These are phyloP conservation scores for Xerocomellus dryophilus DNA, from an alignment of 768 basidiomycete genomes.

Conservation along the genomic window DNA sequence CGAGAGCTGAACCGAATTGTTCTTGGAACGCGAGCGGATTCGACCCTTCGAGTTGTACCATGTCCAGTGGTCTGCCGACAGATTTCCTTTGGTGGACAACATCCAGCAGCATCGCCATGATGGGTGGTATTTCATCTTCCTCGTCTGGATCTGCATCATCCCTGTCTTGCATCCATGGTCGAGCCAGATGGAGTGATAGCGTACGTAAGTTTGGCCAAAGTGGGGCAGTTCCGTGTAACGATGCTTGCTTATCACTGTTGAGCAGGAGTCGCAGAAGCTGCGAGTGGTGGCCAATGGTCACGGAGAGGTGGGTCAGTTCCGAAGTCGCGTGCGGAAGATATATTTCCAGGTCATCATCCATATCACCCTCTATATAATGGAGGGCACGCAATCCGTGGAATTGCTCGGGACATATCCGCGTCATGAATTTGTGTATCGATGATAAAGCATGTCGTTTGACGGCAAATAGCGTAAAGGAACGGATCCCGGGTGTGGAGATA, in stretches of 20 bases:
- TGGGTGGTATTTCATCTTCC: constrained; percentile 31
- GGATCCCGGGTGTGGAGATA: constrained; percentile 31
- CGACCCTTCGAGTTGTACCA: constrained; percentile 28
- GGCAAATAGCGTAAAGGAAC: constrained; percentile 23
- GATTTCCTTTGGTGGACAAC: constrained; percentile 31
- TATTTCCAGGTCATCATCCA: constrained; percentile 36
- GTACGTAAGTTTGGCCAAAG: constrained; percentile 32
- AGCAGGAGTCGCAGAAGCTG: constrained; percentile 33
- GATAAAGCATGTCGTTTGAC: constrained; percentile 30
- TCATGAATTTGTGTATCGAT: constrained; percentile 36
- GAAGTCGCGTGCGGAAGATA: constrained; percentile 34
- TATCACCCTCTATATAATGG: constrained; percentile 35
- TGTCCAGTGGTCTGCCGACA: constrained; percentile 27
- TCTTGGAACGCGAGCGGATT: constrained; percentile 26
- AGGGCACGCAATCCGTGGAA: constrained; percentile 32
- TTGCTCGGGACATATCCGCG: constrained; percentile 34
- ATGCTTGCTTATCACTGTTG: constrained; percentile 35
- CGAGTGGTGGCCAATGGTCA: constrained; percentile 32
- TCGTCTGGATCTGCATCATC: constrained; percentile 33
- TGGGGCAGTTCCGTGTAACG: constrained; percentile 30
- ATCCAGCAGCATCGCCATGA: constrained; percentile 32
- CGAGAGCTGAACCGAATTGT: constrained; percentile 20
- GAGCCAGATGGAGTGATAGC: constrained; percentile 27
- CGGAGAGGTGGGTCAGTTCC: constrained; percentile 33
- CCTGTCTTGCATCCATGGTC: constrained; percentile 30